Base-by-base conservation (phyloP, 106 monocot genomes). In the Allium sativum region DNA sequence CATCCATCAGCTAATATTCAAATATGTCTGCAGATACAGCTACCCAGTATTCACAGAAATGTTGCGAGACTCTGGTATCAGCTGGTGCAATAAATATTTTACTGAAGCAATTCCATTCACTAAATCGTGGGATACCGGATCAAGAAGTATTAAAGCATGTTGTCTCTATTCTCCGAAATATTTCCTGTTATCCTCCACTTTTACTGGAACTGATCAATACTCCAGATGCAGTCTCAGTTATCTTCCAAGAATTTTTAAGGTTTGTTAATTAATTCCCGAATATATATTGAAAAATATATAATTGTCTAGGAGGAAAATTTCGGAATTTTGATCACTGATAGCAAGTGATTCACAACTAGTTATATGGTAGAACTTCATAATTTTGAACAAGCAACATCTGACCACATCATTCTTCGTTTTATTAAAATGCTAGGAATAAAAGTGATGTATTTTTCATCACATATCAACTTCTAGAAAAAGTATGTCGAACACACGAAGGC, bases 171-270 rank as follows among this genome's bases (percentile, higher is more conserved):
- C 53, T 84, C 20, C 76, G 73, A 50, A 84, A 84, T 51, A 84
- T 84, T 53, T 69, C 47, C 22, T 42, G 45, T n/a, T 59, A 73
- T 69, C 65, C 72, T 11, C 64, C 65, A 44, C 47, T 79, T 6
- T 31, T 62, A 5, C 69, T 53, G 15, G 64, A 64, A 45, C 46
- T 84, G 31, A 51, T 72, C 45, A 20, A 67, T 15, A 66, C 83
- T 14, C 70, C 76, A 40, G 61, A 45, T 6, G 69, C 70, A 0
- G 54, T 76, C 14, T 76, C 76, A 48, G 79, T 69, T 18, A 62
- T 84, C 40, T 79, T 84, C 31, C 75, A 79, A 70, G 84, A 79
- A 60, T 6, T 79, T 8, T 59, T 84, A 53, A 84, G 84, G 79
- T 84, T 67, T 58, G 56, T 70, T 48, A 31, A 31, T 31, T 5